Percentiles rank a stretch among this genome's conserved stretches.
phyloP scores from a whole-genome alignment of 108 stramenopile species.

The Pseudonitzschia pungens region DNA sequence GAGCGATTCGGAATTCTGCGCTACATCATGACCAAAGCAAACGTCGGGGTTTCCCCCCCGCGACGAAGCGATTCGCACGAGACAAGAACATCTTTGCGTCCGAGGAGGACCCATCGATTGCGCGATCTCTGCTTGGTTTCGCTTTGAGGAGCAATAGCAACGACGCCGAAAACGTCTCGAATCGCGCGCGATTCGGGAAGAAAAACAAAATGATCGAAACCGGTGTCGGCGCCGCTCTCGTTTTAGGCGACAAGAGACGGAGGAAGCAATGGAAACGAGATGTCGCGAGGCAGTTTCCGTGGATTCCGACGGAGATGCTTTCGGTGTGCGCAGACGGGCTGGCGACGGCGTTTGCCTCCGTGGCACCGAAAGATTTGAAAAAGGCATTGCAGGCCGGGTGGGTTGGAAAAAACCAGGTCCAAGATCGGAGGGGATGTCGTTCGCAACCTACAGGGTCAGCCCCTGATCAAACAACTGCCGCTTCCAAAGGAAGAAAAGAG shows the following conservation, averaged over 20 bases:
- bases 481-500: not conserved
- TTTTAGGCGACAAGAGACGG: slow-evolving; percentile 23
- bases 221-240: slow-evolving; percentile 16
- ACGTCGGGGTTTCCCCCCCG: not conserved
- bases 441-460: slow-evolving; percentile 8
- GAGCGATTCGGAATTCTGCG: too few species aligned
- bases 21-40: not conserved
- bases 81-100: not conserved
- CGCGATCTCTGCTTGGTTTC: not conserved
- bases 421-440: slow-evolving; percentile 12
- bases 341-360: slow-evolving; percentile 4
- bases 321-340: slow-evolving; percentile 19
- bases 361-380: slow-evolving; percentile 23
- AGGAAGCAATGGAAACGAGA: slow-evolving; percentile 23
- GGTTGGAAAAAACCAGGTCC: slow-evolving; percentile 17
- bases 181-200: not conserved
- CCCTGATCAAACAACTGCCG: slow-evolving; percentile 1
- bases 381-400: slow-evolving; percentile 13
- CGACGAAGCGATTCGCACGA: not conserved
- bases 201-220: not conserved
- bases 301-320: slow-evolving; percentile 16
- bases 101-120: not conserved
- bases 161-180: too few species aligned
- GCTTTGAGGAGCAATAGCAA: not conserved
- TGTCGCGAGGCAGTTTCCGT: slow-evolving; percentile 13